Evolutionary conservation across 257 asterid genomes (phyloP).

Genomic region (Solanum medicagineum): DNA sequence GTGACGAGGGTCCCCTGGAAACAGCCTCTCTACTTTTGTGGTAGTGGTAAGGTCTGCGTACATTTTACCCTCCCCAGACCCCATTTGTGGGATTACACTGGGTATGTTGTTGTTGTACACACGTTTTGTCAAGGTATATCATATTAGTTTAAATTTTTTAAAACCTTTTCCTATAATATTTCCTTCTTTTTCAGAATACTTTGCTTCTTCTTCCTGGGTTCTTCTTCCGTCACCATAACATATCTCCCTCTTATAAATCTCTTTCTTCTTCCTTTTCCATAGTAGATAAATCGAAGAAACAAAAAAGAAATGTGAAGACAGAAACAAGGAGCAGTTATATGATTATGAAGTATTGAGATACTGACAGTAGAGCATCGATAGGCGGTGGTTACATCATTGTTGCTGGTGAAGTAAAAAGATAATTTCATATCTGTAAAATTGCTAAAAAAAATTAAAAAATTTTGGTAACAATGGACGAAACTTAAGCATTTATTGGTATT

Average conservation of each 20-base stretch:
- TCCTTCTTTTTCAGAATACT: background rate
- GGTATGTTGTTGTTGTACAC: too few species aligned
- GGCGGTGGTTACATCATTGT: background rate
- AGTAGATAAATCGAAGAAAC: background rate
- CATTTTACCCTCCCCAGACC: too few species aligned
- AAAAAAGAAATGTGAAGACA: background rate
- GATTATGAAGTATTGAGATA: background rate
- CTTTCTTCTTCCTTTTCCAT: background rate
- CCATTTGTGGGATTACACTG: too few species aligned
- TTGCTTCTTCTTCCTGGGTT: background rate
- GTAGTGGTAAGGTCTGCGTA: too few species aligned
- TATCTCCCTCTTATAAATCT: background rate
- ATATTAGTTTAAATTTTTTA: too few species aligned
- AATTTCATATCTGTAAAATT: background rate
- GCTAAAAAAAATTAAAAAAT: background rate
- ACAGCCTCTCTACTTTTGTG: too few species aligned
- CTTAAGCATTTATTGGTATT: background rate
- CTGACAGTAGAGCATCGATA: background rate
- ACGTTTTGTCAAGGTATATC: too few species aligned
- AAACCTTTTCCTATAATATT: too few species aligned
- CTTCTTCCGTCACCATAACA: background rate
- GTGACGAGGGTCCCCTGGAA: too few species aligned
- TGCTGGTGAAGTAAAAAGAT: background rate
- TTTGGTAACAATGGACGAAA: background rate
- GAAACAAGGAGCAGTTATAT: background rate